phyloP scores from a whole-genome alignment of 2,329 filamentous ascomycete genomes.

The Trichoderma oligosporum region DNA sequence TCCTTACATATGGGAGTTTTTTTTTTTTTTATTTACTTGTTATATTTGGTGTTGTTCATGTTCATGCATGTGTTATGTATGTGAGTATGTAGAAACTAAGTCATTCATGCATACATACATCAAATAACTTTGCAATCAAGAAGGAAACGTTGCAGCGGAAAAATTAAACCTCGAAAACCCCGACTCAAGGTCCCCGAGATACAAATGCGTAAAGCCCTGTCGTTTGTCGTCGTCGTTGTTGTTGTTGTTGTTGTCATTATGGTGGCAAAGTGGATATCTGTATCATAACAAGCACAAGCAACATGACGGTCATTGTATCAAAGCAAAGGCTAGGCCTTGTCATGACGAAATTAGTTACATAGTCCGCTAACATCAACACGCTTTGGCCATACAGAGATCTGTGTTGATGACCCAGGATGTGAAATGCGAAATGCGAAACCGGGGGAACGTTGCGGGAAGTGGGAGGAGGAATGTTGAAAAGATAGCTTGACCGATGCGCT shows the following conservation, averaged over 20 bases:
- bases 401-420: too few species aligned
- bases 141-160: neutral
- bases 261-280: neutral
- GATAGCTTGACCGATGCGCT: neutral
- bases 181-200: neutral
- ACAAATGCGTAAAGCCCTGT: too few species aligned
- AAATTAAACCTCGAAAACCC: neutral
- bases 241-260: neutral
- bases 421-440: neutral
- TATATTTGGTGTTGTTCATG: too few species aligned
- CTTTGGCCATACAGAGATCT: conserved; percentile 9
- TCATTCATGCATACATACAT: neutral
- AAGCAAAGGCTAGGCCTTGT: neutral
- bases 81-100: neutral
- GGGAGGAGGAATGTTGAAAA: too few species aligned
- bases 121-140: neutral
- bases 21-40: too few species aligned
- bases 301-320: neutral
- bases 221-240: too few species aligned
- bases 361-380: neutral
- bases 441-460: conserved; percentile 4
- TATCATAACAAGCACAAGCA: neutral
- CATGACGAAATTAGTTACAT: conserved; percentile 9
- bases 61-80: too few species aligned
- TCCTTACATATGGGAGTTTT: neutral